Conservation (phyloP, 1,284 basidiomycete species). For the Entoloma clypeatum region DNA sequence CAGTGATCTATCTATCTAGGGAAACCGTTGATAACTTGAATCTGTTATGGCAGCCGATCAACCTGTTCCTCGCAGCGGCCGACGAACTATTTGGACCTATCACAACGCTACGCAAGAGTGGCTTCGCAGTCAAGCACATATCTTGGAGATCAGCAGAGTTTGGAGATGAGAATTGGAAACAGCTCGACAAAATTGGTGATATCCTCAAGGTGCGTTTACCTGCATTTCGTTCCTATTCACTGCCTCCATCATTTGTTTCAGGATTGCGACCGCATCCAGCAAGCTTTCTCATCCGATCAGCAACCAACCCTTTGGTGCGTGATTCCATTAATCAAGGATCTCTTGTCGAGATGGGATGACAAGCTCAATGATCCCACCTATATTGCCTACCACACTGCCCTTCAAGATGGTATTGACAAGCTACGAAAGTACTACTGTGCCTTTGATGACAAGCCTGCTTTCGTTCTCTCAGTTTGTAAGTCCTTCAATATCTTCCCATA, state of each 20-base stretch:
- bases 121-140: slow-evolving; percentile 3
- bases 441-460: slow-evolving; percentile 21
- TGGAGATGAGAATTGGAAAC: slow-evolving; percentile 4
- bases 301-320: slow-evolving; percentile 7
- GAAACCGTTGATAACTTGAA: no score
- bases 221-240: slow-evolving; percentile 14
- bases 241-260: slow-evolving; percentile 8
- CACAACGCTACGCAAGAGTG: slow-evolving; percentile 4
- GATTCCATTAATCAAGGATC: slow-evolving; percentile 6
- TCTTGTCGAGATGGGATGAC: slow-evolving; percentile 5
- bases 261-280: slow-evolving; percentile 14
- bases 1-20: no score
- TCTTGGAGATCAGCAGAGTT: slow-evolving; percentile 4
- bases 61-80: slow-evolving; percentile 7
- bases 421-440: slow-evolving; percentile 23
- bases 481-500: neutral
- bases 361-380: slow-evolving; percentile 14
- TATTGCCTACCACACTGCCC: slow-evolving; percentile 6
- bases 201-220: slow-evolving; percentile 21
- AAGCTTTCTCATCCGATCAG: slow-evolving; percentile 8
- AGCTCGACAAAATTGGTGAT: neutral
- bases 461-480: slow-evolving; percentile 10
- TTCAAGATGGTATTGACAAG: slow-evolving; percentile 15
- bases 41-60: slow-evolving; percentile 2
- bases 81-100: slow-evolving; percentile 10